Percentiles rank a stretch among this genome's conserved stretches.
These are phyloP conservation scores for Saccharomyces pastorianus DNA, from an alignment of 1,139 yeast species.

Conservation along the genomic window DNA sequence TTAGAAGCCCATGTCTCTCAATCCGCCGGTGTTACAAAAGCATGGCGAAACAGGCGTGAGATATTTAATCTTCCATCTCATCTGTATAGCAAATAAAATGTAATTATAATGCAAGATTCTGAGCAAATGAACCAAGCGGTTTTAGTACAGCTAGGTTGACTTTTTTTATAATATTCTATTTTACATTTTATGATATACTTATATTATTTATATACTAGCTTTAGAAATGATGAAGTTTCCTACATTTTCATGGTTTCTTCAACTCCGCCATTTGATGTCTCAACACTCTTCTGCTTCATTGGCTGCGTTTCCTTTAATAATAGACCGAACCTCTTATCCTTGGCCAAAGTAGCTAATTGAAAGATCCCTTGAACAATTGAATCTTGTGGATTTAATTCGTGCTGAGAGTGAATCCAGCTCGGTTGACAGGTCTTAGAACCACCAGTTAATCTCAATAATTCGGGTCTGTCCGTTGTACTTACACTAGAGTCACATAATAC, in stretches of 20 bases:
- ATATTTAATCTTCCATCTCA: not conserved
- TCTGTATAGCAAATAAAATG: not conserved
- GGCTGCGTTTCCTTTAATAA: conserved; percentile 55
- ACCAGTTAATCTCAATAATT: conserved; percentile 72
- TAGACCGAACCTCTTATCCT: conserved; percentile 63
- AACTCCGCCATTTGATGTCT: conserved; percentile 7
- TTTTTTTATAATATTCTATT: not conserved
- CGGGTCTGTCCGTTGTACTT: conserved; percentile 41
- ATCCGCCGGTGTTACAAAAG: not conserved
- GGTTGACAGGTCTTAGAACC: conserved; percentile 61
- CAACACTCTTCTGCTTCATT: conserved; percentile 33
- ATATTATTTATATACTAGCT: not conserved
- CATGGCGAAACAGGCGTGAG: not conserved
- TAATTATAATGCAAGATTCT: not conserved
- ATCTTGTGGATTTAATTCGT: conserved; percentile 42
- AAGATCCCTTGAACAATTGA: conserved; percentile 40
- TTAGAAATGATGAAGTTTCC: not conserved
- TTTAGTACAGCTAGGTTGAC: not conserved
- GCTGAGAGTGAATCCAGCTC: conserved; percentile 79
- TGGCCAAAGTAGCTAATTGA: conserved; percentile 48
- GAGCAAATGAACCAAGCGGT: not conserved
- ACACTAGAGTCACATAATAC: conserved; percentile 42
- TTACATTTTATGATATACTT: conserved; percentile 1
- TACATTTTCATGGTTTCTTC: conserved; percentile 1
- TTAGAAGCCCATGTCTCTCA: not conserved